phyloP scores from a whole-genome alignment of 2,329 filamentous ascomycete species.

The Blastomyces parvus region DNA sequence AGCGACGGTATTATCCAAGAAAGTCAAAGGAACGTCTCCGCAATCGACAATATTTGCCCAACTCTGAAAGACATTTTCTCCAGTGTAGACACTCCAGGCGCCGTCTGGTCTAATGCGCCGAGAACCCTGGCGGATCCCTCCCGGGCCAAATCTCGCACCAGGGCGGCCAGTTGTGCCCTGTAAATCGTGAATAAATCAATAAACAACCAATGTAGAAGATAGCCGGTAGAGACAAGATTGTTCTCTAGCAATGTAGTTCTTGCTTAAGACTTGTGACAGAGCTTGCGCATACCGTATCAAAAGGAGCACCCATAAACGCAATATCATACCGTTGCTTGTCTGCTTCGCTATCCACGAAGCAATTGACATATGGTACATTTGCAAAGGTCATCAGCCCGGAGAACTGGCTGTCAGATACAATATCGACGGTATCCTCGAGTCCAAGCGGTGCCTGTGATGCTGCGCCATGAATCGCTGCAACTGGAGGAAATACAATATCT shows the following conservation, averaged over 20 bases:
- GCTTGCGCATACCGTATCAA: slow-evolving; percentile 50
- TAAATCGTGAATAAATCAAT: not conserved
- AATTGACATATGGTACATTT: slow-evolving; percentile 59
- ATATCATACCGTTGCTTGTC: slow-evolving; percentile 59
- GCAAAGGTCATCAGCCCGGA: slow-evolving; percentile 67
- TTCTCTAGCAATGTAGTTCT: not conserved
- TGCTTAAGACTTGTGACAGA: not conserved
- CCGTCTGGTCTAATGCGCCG: slow-evolving; percentile 68
- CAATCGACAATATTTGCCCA: slow-evolving; percentile 79
- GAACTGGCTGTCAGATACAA: slow-evolving; percentile 45
- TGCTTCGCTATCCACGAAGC: slow-evolving; percentile 44
- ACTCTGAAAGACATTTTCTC: slow-evolving; percentile 68
- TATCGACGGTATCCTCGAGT: slow-evolving; percentile 31
- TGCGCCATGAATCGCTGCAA: slow-evolving; percentile 18
- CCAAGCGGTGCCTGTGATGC: slow-evolving; percentile 14
- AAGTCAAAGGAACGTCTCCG: slow-evolving; percentile 78
- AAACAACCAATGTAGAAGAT: not conserved
- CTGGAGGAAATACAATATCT: slow-evolving; percentile 25
- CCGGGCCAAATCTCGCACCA: slow-evolving; percentile 70
- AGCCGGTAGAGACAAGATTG: slow-evolving; percentile 18
- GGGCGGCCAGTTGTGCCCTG: slow-evolving; percentile 55
- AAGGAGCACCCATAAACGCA: slow-evolving; percentile 61
- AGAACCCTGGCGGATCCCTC: slow-evolving; percentile 75
- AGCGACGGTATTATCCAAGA: slow-evolving; percentile 75
- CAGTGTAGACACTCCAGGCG: slow-evolving; percentile 71